A percentile compares a stretch with the other conserved stretches of the same genome.
Conservation (phyloP, 306 rosid genomes). For the Dalbergia cochinchinensis region DNA sequence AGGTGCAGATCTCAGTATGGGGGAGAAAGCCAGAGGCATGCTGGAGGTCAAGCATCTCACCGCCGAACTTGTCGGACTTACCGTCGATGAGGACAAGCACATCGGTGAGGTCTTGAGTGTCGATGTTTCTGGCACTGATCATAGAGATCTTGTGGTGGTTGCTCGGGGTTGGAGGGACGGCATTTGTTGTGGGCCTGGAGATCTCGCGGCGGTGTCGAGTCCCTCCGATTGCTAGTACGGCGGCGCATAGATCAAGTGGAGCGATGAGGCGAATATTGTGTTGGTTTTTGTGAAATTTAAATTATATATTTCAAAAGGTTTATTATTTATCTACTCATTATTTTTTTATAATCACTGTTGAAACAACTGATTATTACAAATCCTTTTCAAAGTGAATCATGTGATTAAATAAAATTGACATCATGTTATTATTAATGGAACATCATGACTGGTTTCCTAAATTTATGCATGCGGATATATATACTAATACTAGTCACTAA, state of each 20-base stretch:
- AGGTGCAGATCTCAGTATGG: conserved; percentile 76
- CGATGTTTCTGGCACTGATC: conserved; percentile 87
- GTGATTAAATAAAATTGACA: no score
- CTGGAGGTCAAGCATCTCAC: conserved; percentile 94
- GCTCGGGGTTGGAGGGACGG: conserved; percentile 65
- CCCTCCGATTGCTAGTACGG: conserved; percentile 45
- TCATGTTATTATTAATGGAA: no score
- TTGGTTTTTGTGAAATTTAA: no score
- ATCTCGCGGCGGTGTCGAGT: conserved; percentile 50
- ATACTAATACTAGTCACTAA: no score
- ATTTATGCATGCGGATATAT: no score
- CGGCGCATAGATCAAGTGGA: conserved; percentile 26
- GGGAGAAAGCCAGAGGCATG: conserved; percentile 96
- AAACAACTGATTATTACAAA: no score
- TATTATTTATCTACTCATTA: no score
- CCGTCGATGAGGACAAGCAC: conserved; percentile 82
- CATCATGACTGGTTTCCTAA: no score
- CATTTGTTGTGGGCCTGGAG: conserved; percentile 55
- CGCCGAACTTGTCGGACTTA: conserved; percentile 78
- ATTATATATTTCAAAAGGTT: no score
- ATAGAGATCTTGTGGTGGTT: conserved; percentile 85
- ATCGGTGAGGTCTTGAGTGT: conserved; percentile 82
- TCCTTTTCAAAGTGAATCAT: no score
- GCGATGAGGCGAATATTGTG: not conserved
- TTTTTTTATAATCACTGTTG: no score